Evolutionary conservation across 371 early-diverging fungal species (phyloP).

Genomic region (Apophysomyces elegans): DNA sequence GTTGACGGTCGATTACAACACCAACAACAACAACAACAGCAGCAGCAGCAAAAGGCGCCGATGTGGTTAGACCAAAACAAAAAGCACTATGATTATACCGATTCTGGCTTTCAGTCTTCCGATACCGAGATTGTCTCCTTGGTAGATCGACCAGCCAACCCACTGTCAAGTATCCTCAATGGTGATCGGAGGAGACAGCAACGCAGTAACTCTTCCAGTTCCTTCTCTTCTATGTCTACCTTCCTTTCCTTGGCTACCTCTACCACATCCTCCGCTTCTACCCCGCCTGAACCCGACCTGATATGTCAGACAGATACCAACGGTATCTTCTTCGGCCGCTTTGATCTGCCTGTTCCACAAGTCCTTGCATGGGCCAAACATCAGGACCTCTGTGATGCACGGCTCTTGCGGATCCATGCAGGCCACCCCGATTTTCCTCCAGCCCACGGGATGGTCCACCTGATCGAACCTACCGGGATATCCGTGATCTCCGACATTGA

Average conservation of each 20-base stretch:
- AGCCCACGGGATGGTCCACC: conserved; percentile 45
- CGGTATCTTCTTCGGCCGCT: conserved; percentile 37
- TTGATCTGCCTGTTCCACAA: conserved; percentile 25
- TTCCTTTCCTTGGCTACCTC: neutral
- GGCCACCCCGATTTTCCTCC: conserved; percentile 25
- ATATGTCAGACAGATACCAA: conserved; percentile 17
- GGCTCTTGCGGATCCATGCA: conserved; percentile 33
- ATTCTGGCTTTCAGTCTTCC: conserved; percentile 12
- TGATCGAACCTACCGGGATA: conserved; percentile 66
- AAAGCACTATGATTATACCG: conserved; percentile 4
- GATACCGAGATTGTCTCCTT: conserved; percentile 13
- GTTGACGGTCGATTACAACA: no score
- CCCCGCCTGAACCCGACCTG: neutral
- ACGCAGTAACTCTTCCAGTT: conserved; percentile 13
- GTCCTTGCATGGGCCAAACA: conserved; percentile 37
- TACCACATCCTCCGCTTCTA: neutral
- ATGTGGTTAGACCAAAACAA: neutral
- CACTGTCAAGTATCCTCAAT: conserved; percentile 25
- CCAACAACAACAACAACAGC: neutral
- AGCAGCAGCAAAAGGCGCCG: neutral
- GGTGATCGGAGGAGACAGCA: conserved; percentile 11
- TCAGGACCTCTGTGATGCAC: conserved; percentile 35
- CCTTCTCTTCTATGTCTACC: conserved; percentile 12
- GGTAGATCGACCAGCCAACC: conserved; percentile 24
- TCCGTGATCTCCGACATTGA: conserved; percentile 90